phyloP scores from a whole-genome alignment of 2,329 filamentous ascomycete species.

The Davidsoniella virescens region DNA sequence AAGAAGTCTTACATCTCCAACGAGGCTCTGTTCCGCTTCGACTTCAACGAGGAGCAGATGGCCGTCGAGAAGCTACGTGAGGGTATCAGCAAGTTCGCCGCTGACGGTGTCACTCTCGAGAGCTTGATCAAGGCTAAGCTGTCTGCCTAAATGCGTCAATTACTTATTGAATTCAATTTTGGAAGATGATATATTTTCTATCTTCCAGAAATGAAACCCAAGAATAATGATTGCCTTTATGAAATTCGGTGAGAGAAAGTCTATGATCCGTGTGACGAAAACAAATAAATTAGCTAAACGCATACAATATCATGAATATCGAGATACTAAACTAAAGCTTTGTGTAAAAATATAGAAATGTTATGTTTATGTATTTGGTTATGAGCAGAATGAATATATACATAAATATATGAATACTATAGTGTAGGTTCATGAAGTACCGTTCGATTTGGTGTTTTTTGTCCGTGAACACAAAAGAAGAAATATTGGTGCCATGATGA shows the following conservation, averaged over 20 bases:
- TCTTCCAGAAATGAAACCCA: neutral
- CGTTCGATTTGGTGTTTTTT: too few species aligned
- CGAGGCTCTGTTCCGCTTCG: constrained; percentile 88
- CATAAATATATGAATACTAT: too few species aligned
- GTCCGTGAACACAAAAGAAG: neutral
- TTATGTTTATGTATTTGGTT: too few species aligned
- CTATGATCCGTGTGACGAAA: neutral
- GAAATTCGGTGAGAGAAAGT: neutral
- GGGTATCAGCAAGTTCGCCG: constrained; percentile 98
- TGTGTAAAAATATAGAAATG: too few species aligned
- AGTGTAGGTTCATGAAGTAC: too few species aligned
- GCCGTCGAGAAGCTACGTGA: constrained; percentile 97
- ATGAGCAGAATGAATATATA: too few species aligned
- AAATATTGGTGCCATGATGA: neutral
- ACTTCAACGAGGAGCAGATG: constrained; percentile 99
- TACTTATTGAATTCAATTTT: neutral
- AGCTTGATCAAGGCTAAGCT: constrained; percentile 81
- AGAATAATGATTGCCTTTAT: neutral
- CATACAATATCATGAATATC: neutral
- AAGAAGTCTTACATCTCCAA: constrained; percentile 85
- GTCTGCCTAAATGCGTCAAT: constrained; percentile 21
- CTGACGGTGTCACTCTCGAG: constrained; percentile 89
- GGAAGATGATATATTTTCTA: neutral
- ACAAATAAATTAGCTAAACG: neutral
- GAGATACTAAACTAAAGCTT: neutral